Conservation (phyloP, 306 rosid genomes). For the Chamaecrista fasciculata region DNA sequence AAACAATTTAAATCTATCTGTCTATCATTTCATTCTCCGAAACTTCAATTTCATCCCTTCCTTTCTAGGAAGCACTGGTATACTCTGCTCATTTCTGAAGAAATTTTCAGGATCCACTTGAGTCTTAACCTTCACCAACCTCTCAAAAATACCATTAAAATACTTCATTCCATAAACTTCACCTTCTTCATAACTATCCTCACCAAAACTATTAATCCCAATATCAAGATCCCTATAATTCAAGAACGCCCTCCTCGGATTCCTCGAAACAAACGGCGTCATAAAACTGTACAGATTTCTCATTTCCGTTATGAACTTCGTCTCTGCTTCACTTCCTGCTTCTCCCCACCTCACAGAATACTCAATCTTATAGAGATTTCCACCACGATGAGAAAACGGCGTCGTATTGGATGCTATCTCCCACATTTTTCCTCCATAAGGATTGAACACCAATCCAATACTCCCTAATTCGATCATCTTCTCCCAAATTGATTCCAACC, state of each 20-base stretch:
- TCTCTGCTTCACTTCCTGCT: slow-evolving; percentile 24
- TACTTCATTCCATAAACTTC: slow-evolving; percentile 43
- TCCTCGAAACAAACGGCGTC: slow-evolving; percentile 49
- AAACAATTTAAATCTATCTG: no score
- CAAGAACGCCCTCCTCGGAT: slow-evolving; percentile 46
- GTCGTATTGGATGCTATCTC: slow-evolving; percentile 30
- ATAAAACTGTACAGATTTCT: slow-evolving; percentile 33
- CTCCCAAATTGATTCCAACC: slow-evolving; percentile 41
- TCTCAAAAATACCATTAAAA: slow-evolving; percentile 39
- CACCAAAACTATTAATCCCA: slow-evolving; percentile 40
- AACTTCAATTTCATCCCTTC: neutral
- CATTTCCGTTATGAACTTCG: slow-evolving; percentile 21
- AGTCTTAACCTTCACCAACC: slow-evolving; percentile 43
- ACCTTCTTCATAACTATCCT: slow-evolving; percentile 37
- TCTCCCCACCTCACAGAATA: slow-evolving; percentile 42
- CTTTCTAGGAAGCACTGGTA: slow-evolving; percentile 25
- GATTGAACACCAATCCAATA: slow-evolving; percentile 44
- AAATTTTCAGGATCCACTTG: slow-evolving; percentile 44
- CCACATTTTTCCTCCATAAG: slow-evolving; percentile 49
- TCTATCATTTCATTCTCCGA: no score
- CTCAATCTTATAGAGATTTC: slow-evolving; percentile 49
- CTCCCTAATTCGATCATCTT: slow-evolving; percentile 39
- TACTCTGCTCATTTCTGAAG: slow-evolving; percentile 49
- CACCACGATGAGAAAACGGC: slow-evolving; percentile 40
- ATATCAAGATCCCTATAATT: slow-evolving; percentile 51